Percentiles rank a stretch among this genome's conserved stretches.
phyloP scores from a whole-genome alignment of 768 basidiomycete genomes.

The Clitopilus hobsonii region DNA sequence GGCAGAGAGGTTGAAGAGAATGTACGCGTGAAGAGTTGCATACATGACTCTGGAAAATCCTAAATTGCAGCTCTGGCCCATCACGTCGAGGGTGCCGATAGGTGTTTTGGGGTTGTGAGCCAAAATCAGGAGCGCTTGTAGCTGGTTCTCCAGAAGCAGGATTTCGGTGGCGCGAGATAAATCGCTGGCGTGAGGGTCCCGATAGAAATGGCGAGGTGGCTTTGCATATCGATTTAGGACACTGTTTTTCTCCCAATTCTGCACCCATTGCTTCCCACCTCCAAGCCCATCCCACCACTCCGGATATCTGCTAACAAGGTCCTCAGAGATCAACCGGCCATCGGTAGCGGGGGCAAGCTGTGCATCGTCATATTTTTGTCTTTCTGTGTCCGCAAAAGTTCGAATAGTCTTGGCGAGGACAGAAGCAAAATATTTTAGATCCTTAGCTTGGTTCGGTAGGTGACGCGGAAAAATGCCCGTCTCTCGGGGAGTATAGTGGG shows the following conservation, averaged over 20 bases:
- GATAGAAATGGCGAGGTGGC: too few species aligned
- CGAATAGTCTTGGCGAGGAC: slow-evolving; percentile 21
- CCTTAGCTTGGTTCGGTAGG: slow-evolving; percentile 10
- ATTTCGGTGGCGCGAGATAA: slow-evolving; percentile 31
- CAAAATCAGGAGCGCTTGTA: slow-evolving; percentile 27
- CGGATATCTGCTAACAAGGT: too few species aligned
- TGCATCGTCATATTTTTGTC: slow-evolving; percentile 24
- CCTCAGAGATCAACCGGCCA: not conserved
- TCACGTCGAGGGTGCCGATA: slow-evolving; percentile 17
- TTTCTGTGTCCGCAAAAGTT: slow-evolving; percentile 31
- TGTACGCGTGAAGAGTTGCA: slow-evolving; percentile 25
- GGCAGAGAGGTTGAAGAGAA: slow-evolving; percentile 31
- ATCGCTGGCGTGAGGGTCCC: slow-evolving; percentile 15
- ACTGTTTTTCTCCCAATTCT: too few species aligned
- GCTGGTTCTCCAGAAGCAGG: slow-evolving; percentile 27
- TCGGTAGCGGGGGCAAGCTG: slow-evolving; percentile 18
- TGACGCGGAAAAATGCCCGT: slow-evolving; percentile 22
- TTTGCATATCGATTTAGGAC: too few species aligned
- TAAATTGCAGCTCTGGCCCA: slow-evolving; percentile 27
- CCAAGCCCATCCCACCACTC: too few species aligned
- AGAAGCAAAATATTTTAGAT: slow-evolving; percentile 29
- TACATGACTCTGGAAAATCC: slow-evolving; percentile 26
- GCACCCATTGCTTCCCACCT: too few species aligned
- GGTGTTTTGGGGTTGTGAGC: slow-evolving; percentile 30
- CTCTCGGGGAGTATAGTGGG: slow-evolving; percentile 16